phyloP scores from a whole-genome alignment of 495 filamentous ascomycete species.

The Podospora pseudopauciseta region DNA sequence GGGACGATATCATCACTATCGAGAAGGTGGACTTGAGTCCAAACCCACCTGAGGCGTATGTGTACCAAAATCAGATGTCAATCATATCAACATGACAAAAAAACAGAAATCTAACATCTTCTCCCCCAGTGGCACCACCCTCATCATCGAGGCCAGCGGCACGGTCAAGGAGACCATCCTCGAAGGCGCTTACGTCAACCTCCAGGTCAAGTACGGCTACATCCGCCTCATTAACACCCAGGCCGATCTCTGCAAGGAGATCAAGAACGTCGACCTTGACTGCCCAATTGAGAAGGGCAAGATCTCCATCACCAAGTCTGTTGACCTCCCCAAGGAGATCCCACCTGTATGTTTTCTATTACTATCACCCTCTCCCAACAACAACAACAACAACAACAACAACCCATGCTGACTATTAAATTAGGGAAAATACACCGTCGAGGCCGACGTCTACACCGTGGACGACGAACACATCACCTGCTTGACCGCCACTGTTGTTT shows the following conservation, averaged over 20 bases:
- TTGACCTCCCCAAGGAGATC: conserved; percentile 82
- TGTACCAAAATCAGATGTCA: conserved; percentile 19
- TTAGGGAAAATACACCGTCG: conserved; percentile 85
- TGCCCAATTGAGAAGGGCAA: conserved; percentile 82
- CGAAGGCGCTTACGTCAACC: conserved; percentile 71
- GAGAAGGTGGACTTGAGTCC: conserved; percentile 74
- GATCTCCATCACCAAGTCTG: conserved; percentile 67
- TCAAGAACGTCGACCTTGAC: conserved; percentile 78
- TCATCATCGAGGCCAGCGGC: conserved; percentile 75
- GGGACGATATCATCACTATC: conserved; percentile 65
- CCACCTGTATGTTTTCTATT: conserved; percentile 65
- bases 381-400: too few species aligned
- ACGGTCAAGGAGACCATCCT: conserved; percentile 62
- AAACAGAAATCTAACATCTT: conserved; percentile 8
- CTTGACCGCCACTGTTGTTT: conserved; percentile 63
- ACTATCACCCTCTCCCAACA: neutral
- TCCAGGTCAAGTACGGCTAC: conserved; percentile 90
- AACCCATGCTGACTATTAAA: conserved; percentile 9
- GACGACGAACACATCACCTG: conserved; percentile 75
- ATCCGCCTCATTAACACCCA: conserved; percentile 79
- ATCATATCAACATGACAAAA: too few species aligned
- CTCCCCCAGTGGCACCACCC: conserved; percentile 63
- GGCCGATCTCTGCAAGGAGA: conserved; percentile 82
- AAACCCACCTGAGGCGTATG: conserved; percentile 86
- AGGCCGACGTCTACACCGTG: conserved; percentile 73